Conservation (phyloP, 768 basidiomycete genomes). For the Leccinellum albellum region DNA sequence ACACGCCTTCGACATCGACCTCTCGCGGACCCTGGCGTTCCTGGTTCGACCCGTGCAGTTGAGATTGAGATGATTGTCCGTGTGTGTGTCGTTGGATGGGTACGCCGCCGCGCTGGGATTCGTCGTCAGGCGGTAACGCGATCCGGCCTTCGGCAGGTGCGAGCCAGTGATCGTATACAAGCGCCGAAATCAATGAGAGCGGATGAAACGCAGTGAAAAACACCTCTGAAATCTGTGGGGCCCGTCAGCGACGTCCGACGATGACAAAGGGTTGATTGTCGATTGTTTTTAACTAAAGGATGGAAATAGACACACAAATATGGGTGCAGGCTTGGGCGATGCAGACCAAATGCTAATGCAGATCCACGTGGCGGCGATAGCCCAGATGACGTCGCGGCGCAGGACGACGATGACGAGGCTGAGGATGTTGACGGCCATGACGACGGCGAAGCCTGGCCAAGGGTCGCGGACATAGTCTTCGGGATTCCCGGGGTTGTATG, state of each 20-base stretch:
- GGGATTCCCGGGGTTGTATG: constrained; percentile 46
- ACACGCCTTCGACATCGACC: constrained; percentile 40
- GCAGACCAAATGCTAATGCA: constrained; percentile 61
- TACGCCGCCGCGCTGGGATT: constrained; percentile 4
- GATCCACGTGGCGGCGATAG: constrained; percentile 71
- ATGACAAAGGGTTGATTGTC: background rate
- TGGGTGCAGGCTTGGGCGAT: constrained; percentile 58
- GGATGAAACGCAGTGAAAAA: constrained; percentile 68
- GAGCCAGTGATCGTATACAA: constrained; percentile 35
- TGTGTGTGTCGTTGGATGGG: background rate
- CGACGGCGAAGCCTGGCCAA: constrained; percentile 70
- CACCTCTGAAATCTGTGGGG: constrained; percentile 52
- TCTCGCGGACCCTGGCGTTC: constrained; percentile 33
- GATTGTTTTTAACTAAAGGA: background rate
- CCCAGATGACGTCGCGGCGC: constrained; percentile 70
- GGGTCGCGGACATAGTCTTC: constrained; percentile 56
- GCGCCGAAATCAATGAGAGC: constrained; percentile 46
- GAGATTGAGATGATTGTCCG: constrained; percentile 5
- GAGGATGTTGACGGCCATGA: constrained; percentile 60
- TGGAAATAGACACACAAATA: constrained; percentile 51
- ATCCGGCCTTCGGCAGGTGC: constrained; percentile 33
- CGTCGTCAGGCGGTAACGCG: constrained; percentile 41
- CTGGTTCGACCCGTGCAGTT: background rate
- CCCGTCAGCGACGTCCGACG: background rate
- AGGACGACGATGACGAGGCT: constrained; percentile 53